phyloP scores from a whole-genome alignment of 208 protist species.

The Crithidia brevicula region DNA sequence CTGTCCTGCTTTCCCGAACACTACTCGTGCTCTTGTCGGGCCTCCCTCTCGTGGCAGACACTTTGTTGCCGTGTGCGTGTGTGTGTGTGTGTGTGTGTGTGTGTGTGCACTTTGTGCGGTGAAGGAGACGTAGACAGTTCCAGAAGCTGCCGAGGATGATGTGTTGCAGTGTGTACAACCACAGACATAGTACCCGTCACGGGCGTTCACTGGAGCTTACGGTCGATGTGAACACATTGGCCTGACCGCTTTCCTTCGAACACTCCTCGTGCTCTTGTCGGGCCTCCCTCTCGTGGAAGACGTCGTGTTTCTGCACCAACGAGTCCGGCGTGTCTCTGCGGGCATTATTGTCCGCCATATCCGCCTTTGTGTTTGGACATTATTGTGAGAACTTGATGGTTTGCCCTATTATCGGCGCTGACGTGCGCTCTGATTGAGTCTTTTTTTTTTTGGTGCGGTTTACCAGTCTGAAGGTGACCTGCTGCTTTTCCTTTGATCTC shows the following conservation, averaged over 20 bases:
- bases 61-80: neutral
- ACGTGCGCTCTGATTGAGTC: too few species aligned
- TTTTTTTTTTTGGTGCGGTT: too few species aligned
- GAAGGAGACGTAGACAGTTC: neutral
- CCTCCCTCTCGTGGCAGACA: slow-evolving; percentile 75
- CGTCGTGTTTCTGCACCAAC: neutral
- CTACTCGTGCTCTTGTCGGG: slow-evolving; percentile 57
- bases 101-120: neutral
- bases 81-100: neutral
- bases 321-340: too few species aligned
- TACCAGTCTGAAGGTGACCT: too few species aligned
- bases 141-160: too few species aligned
- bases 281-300: slow-evolving; percentile 68
- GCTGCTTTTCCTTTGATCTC: too few species aligned
- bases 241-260: neutral
- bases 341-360: too few species aligned
- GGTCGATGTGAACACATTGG: neutral
- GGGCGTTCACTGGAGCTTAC: slow-evolving; percentile 23
- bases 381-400: too few species aligned
- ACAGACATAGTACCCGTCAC: slow-evolving; percentile 82
- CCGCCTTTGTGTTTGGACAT: too few species aligned
- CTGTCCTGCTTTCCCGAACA: slow-evolving; percentile 12
- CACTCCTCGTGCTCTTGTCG: slow-evolving; percentile 57
- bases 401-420: too few species aligned
- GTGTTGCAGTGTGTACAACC: too few species aligned